phyloP scores from a whole-genome alignment of 1,284 basidiomycete species.

The Sanghuangporus baumii region DNA sequence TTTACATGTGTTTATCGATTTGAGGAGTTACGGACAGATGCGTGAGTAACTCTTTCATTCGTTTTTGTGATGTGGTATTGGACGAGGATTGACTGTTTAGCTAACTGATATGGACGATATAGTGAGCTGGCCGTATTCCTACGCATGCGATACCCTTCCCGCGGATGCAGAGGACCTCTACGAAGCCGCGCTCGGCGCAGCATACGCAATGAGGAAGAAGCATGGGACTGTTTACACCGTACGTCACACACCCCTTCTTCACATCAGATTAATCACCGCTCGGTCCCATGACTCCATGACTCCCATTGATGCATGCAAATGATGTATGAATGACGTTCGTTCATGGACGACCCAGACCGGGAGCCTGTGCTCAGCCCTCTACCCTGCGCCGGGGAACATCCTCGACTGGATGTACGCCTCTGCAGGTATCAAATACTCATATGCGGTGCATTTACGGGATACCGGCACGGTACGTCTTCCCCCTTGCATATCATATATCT shows the following conservation, averaged over 20 bases:
- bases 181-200: conserved; percentile 72
- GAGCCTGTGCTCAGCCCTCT: conserved; percentile 61
- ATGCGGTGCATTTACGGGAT: conserved; percentile 74
- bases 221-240: conserved; percentile 54
- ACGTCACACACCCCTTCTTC: conserved; percentile 16
- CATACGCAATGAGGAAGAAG: conserved; percentile 50
- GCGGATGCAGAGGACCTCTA: conserved; percentile 79
- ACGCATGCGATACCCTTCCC: conserved; percentile 61
- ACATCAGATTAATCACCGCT: not conserved
- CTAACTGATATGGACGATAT: not conserved
- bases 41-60: conserved; percentile 39
- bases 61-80: not conserved
- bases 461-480: conserved; percentile 61
- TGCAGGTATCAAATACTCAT: conserved; percentile 67
- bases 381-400: conserved; percentile 67
- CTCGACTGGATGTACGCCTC: conserved; percentile 72
- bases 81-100: not conserved
- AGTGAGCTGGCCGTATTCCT: conserved; percentile 74
- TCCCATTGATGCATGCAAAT: not conserved
- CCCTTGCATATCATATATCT: not conserved
- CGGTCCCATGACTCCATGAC: too few species aligned
- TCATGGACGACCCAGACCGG: conserved; percentile 44
- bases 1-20: conserved; percentile 64
- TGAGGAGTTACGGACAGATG: conserved; percentile 83
- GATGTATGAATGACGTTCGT: not conserved